Base-by-base conservation (phyloP, 305 asterid species). In the Petunia hybrid region DNA sequence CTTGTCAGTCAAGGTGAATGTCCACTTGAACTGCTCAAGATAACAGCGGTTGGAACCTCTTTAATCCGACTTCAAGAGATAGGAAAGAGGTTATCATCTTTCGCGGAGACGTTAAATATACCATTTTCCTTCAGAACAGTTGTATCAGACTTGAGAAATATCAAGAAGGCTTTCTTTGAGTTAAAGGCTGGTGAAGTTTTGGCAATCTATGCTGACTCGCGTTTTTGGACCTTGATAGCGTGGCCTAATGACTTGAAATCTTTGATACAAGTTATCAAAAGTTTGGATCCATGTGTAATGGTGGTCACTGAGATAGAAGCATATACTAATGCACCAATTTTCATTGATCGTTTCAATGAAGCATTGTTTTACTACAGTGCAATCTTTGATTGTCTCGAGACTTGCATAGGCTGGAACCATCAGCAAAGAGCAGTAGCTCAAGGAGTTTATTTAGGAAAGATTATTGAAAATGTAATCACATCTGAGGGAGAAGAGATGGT, bases 1-100 rank as follows among this genome's bases (percentile, higher is more conserved):
- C 88, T 91, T 2, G 87, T 89, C 0, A 78, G 78, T 81, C 69
- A 78, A 45, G 4, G 64, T n/a, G 53, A 74, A 5, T 66, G 59
- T 76, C 89, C 77, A 1, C 38, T 86, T 22, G 81, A 87, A 82
- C 87, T 42, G 84, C 89, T 91, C 69, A 88, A 85, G 87, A 87
- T 90, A 71, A 88, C 88, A 41, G 90, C 88, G 0, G 81, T 90
- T 5, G 85, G 90, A 41, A 78, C 87, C 22, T 83, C 87, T 2
- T 71, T 65, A 51, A 78, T 60, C 5, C 13, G 73, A 42, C 76
- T 87, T 14, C 85, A 88, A 75, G 85, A 76, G 80, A 76, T 74
- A 1, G 89, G 88, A 1, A 68, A 76, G n/a, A 22, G 78, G n/a
- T 84, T 91, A 53, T 3, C 76, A 12, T 67, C 85, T 64, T 88